Base-by-base conservation (phyloP, 768 basidiomycete species). In the Tulasnella calospora region DNA sequence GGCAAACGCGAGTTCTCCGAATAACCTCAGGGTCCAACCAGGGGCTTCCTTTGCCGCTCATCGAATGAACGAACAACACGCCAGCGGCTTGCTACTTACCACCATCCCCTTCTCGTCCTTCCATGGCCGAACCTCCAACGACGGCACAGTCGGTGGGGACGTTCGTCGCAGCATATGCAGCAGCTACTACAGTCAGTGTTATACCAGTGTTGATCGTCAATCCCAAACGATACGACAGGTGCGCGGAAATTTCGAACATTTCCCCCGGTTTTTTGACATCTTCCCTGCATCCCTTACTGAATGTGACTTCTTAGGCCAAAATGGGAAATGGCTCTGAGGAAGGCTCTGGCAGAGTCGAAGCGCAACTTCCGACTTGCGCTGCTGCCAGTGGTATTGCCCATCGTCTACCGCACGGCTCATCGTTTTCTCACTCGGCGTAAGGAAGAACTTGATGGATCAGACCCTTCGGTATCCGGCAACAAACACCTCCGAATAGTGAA, bases 361-460 rank as follows among this genome's bases (percentile, higher is more conserved):
- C 27, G n/a, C 21, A 79, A 79, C 41, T 36, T 79, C 27, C 78
- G 73, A 44, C 46, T 79, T 12, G 79, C 79, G 17, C 17, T 72
- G 27, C 36, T 79, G 19, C 79, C 79, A 17, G 44, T 71, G 41
- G 30, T 79, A 33, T 30, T 79, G 3, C 79, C 79, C 17, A 27
- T 79, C 46, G 57, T 79, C 57, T 79, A 79, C 47, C 79, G 72
- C 30, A 41, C 47, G 33, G 35, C 51, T 27, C 73, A 47, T 19
- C 38, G 41, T 27, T 47, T 33, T 23, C 35, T 36, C 44, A n/a
- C 44, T 35, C 73, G 51, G 23, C 73, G 73, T 5, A 36, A 74
- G 33, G 36, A 33, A 17, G 73, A 57, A 15, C 51, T 51, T 9
- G 47, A 44, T 7, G 69, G 33, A 12, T 47, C 46, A 47, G 71